These are phyloP conservation scores for Dillenia turbinata DNA, from an alignment of 164 flowering plant genomes.

Conservation along the genomic window DNA sequence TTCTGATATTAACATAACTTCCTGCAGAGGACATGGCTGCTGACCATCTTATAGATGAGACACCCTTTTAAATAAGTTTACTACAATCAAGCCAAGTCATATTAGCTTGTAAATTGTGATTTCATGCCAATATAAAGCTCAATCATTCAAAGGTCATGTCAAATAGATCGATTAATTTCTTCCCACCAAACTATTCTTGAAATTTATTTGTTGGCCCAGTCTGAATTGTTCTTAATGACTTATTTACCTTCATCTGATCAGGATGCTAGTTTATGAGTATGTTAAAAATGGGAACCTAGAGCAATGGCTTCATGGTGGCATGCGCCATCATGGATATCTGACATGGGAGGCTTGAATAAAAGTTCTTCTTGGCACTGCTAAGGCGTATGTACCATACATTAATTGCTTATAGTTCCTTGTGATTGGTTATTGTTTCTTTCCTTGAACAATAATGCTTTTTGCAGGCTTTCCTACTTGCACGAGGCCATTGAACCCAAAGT, in stretches of 20 bases:
- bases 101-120: too few relatives aligned
- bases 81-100: too few relatives aligned
- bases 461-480: conserved; percentile 86
- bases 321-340: conserved; percentile 72
- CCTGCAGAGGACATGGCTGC: too few relatives aligned
- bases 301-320: conserved; percentile 90
- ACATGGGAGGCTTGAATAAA: conserved; percentile 92
- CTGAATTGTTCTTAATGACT: too few relatives aligned
- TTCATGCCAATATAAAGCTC: too few relatives aligned
- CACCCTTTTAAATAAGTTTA: too few relatives aligned
- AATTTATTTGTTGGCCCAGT: not conserved
- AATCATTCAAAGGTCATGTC: too few relatives aligned
- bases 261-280: conserved; percentile 86
- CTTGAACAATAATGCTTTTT: conserved; percentile 10
- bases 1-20: too few relatives aligned
- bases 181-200: too few relatives aligned
- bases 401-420: not conserved
- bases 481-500: conserved; percentile 94
- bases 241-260: conserved; percentile 12
- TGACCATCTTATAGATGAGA: too few relatives aligned
- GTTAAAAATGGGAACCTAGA: conserved; percentile 86
- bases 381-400: conserved; percentile 54
- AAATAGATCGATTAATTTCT: too few relatives aligned
- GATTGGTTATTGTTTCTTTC: not conserved
- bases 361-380: conserved; percentile 83